phyloP scores from a whole-genome alignment of 1,284 basidiomycete genomes.

The Apiotrichum domesticum region DNA sequence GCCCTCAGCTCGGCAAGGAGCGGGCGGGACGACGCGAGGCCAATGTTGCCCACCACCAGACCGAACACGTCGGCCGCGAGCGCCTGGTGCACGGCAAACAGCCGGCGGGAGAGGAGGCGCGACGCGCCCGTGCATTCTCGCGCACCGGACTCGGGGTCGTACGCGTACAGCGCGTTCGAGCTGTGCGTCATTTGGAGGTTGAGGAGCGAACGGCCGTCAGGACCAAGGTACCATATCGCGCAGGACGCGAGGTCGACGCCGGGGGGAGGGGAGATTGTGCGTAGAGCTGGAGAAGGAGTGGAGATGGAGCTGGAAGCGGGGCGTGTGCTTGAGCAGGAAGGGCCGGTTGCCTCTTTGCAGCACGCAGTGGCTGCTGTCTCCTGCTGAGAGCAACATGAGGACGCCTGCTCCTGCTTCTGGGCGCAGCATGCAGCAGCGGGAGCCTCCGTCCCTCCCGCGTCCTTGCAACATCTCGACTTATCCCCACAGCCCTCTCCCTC shows the following conservation, averaged over 20 bases:
- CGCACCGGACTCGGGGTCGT: slow-evolving; percentile 57
- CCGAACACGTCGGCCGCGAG: slow-evolving; percentile 90
- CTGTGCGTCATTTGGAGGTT: slow-evolving; percentile 80
- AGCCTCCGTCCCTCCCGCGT: background rate
- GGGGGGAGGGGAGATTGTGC: slow-evolving; percentile 33
- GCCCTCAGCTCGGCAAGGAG: slow-evolving; percentile 69
- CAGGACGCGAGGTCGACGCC: slow-evolving; percentile 41
- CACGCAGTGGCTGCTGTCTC: background rate
- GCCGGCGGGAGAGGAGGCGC: slow-evolving; percentile 83
- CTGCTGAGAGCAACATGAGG: background rate
- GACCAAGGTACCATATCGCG: slow-evolving; percentile 72
- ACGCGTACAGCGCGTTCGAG: slow-evolving; percentile 51
- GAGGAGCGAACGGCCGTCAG: slow-evolving; percentile 71
- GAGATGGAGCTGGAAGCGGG: background rate
- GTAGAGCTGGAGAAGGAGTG: slow-evolving; percentile 30
- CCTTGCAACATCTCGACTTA: too few relatives aligned
- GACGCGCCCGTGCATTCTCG: slow-evolving; percentile 50
- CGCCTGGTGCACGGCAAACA: slow-evolving; percentile 80
- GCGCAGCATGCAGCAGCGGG: background rate
- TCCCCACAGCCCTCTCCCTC: background rate
- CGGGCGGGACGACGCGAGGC: slow-evolving; percentile 72
- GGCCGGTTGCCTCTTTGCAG: background rate
- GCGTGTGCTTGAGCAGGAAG: background rate
- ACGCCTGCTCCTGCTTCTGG: background rate
- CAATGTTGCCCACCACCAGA: slow-evolving; percentile 89